phyloP scores from a whole-genome alignment of 768 basidiomycete species.

The Xerocomellus dryophilus region DNA sequence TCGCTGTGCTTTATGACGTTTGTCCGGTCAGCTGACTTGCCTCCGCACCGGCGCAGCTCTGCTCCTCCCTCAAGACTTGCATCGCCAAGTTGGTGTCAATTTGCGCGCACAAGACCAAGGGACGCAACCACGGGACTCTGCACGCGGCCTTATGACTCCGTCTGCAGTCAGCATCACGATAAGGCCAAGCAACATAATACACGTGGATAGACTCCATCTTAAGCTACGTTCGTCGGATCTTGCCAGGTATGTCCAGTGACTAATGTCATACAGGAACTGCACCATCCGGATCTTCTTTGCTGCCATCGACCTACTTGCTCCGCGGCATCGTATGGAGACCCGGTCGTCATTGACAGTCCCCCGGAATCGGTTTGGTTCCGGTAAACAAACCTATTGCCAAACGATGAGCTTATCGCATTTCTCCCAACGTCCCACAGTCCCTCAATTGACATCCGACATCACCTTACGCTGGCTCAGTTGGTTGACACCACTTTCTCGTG shows the following conservation, averaged over 20 bases:
- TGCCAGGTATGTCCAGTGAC: slow-evolving; percentile 3
- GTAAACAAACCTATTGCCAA: slow-evolving; percentile 4
- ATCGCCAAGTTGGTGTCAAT: background rate
- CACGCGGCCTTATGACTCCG: background rate
- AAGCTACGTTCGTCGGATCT: slow-evolving; percentile 10
- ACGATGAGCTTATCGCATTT: background rate
- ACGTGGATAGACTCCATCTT: background rate
- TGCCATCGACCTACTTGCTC: background rate
- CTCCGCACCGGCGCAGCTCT: background rate
- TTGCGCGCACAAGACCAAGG: background rate
- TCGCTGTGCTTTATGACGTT: background rate
- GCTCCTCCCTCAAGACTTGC: background rate
- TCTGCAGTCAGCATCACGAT: background rate
- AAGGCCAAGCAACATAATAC: background rate
- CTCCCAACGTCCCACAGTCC: background rate
- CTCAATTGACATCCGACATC: background rate
- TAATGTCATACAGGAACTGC: too few relatives aligned
- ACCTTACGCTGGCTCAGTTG: background rate
- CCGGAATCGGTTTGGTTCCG: background rate
- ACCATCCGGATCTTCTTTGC: slow-evolving; percentile 13
- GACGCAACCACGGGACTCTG: background rate
- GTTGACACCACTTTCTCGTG: background rate
- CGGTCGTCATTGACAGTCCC: too few relatives aligned
- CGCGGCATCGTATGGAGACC: slow-evolving; percentile 6
- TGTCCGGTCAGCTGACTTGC: background rate